Evolutionary conservation across 2,329 filamentous ascomycete genomes (phyloP).

Genomic region (Paraphaeosphaeria minitans): DNA sequence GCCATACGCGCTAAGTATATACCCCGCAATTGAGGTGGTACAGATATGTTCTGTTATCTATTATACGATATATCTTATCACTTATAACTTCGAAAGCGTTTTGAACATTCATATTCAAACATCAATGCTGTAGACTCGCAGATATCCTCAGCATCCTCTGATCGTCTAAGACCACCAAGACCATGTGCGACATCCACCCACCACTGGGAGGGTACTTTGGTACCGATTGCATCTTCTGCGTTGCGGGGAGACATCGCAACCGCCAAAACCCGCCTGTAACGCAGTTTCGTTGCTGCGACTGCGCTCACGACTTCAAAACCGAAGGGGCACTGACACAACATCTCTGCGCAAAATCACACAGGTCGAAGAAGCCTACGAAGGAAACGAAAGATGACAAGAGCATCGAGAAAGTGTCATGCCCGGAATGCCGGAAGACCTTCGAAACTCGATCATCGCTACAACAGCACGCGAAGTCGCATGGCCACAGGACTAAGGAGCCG

Average conservation of each 20-base stretch:
- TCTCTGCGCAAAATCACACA: not conserved
- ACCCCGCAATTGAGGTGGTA: not conserved
- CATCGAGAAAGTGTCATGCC: no score
- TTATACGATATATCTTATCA: not conserved
- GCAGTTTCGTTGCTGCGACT: conserved; percentile 4
- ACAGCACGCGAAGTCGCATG: no score
- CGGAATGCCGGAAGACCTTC: no score
- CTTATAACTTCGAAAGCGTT: not conserved
- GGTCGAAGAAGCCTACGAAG: not conserved
- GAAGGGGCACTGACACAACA: not conserved
- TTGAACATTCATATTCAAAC: not conserved
- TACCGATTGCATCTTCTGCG: not conserved
- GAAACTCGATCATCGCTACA: no score
- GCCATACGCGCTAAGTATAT: not conserved
- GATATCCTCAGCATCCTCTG: not conserved
- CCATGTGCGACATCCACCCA: not conserved
- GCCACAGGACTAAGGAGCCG: not conserved
- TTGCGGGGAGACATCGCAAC: not conserved
- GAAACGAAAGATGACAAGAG: no score
- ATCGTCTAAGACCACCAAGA: not conserved
- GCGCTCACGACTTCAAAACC: not conserved
- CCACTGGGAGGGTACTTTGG: not conserved
- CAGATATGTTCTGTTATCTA: not conserved
- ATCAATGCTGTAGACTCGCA: not conserved
- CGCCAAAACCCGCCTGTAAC: not conserved